Conservation (phyloP, 176 grass and related monocot genomes). For the Lolium perenne region DNA sequence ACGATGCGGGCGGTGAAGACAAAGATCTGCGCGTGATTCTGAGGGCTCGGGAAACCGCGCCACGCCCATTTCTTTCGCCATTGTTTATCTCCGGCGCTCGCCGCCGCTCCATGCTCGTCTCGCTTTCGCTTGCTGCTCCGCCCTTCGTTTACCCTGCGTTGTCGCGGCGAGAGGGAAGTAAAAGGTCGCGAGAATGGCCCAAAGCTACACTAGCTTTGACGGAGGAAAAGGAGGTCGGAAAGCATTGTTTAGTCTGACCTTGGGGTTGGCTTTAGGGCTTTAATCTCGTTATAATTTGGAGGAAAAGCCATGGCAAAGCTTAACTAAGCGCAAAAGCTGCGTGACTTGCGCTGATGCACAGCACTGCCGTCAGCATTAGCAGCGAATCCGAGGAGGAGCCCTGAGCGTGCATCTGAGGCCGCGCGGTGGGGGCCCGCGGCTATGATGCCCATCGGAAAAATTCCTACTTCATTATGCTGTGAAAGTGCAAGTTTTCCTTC, state of each 20-base stretch:
- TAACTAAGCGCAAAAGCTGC: conserved; percentile 34
- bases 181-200: conserved; percentile 45
- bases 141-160: conserved; percentile 2
- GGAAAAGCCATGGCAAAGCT: neutral
- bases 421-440: conserved; percentile 18
- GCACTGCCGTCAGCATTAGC: conserved; percentile 60
- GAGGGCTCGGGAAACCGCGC: conserved; percentile 52
- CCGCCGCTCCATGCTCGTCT: conserved; percentile 2
- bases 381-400: conserved; percentile 58
- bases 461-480: neutral
- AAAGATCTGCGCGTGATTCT: conserved; percentile 69
- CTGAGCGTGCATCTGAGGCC: conserved; percentile 52
- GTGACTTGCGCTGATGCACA: conserved; percentile 23
- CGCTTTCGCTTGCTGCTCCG: neutral
- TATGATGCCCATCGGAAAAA: conserved; percentile 27
- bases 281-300: neutral
- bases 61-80: conserved; percentile 43
- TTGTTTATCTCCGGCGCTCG: conserved; percentile 26
- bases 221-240: neutral
- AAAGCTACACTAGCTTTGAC: conserved; percentile 47
- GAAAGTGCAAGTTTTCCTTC: neutral
- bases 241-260: conserved; percentile 50
- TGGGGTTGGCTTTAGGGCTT: conserved; percentile 41
- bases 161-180: neutral
- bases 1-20: conserved; percentile 46